Percentiles rank a stretch among this genome's conserved stretches.
Evolutionary conservation across 2,329 filamentous ascomycete genomes (phyloP).

Genomic region (Penicillium sp.): DNA sequence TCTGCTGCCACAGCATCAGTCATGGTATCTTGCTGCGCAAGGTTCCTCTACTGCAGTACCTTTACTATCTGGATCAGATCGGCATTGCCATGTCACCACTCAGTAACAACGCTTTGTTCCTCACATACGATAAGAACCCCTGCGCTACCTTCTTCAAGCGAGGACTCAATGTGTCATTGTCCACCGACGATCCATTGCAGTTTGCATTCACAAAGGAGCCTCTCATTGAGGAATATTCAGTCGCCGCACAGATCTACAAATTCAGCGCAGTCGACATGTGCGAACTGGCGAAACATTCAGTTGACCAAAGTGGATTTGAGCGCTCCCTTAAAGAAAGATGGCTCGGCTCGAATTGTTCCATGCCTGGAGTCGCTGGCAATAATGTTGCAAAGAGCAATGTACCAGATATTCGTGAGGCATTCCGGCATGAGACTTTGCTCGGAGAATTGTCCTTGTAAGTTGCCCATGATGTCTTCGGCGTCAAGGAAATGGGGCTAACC

Average conservation of each 20-base stretch:
- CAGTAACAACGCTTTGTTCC: conserved; percentile 92
- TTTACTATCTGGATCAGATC: conserved; percentile 96
- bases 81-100: conserved; percentile 99
- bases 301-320: conserved; percentile 90
- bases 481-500: background rate
- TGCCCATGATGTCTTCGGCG: background rate
- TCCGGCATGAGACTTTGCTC: conserved; percentile 73
- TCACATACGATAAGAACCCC: conserved; percentile 93
- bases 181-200: conserved; percentile 91
- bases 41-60: conserved; percentile 86
- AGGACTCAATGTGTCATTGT: conserved; percentile 88
- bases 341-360: conserved; percentile 69
- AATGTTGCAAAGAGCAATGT: conserved; percentile 94
- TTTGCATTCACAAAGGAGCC: conserved; percentile 98
- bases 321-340: conserved; percentile 79
- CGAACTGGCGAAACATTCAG: conserved; percentile 90
- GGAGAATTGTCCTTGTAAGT: conserved; percentile 75
- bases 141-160: conserved; percentile 93
- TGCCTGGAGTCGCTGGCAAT: conserved; percentile 75
- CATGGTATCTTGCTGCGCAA: conserved; percentile 88
- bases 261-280: conserved; percentile 97
- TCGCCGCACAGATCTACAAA: conserved; percentile 97
- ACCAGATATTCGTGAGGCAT: conserved; percentile 82
- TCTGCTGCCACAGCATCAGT: conserved; percentile 94
- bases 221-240: conserved; percentile 93